Evolutionary conservation across 78 protist genomes (phyloP).

Genomic region (Protostelium mycophagum): DNA sequence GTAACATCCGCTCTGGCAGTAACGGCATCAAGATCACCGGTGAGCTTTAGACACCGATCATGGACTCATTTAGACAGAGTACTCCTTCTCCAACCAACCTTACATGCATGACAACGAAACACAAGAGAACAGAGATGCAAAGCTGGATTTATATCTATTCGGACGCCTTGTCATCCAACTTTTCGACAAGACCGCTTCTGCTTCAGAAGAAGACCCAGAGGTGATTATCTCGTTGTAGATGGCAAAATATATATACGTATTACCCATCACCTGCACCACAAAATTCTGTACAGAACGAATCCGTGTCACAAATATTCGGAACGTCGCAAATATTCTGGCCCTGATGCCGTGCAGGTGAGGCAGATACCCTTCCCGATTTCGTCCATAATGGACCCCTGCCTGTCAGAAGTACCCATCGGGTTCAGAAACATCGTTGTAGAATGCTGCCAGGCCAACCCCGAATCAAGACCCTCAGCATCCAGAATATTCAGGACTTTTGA

Average conservation of each 20-base stretch:
- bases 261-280: too few species aligned
- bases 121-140: not conserved
- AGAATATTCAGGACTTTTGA: not conserved
- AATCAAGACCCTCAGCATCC: not conserved
- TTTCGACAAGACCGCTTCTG: not conserved
- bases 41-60: not conserved
- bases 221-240: not conserved
- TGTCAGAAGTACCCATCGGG: not conserved
- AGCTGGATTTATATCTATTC: not conserved
- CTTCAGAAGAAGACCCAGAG: not conserved
- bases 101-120: not conserved
- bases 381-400: not conserved
- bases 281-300: too few species aligned
- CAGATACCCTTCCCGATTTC: not conserved
- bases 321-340: too few species aligned
- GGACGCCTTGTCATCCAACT: not conserved
- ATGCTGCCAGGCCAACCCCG: not conserved
- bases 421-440: not conserved
- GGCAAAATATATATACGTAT: too few species aligned
- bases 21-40: not conserved
- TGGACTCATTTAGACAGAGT: not conserved
- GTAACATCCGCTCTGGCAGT: not conserved
- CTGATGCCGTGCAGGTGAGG: not conserved
- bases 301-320: too few species aligned
- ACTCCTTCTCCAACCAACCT: not conserved